phyloP scores from a whole-genome alignment of 371 early-diverging fungal species.

The Apophysomyces elegans region DNA sequence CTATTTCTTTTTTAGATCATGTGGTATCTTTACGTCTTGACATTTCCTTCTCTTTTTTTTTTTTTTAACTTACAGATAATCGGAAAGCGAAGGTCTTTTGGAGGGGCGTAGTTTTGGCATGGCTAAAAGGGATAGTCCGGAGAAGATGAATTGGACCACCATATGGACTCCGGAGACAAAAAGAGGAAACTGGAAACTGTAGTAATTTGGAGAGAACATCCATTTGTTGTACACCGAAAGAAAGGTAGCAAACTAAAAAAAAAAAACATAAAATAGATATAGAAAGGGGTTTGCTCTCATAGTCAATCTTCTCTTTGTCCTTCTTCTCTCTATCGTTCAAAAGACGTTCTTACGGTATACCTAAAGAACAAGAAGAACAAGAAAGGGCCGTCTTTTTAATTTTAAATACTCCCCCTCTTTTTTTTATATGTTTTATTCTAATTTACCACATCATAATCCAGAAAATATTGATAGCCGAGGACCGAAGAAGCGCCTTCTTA shows the following conservation, averaged over 20 bases:
- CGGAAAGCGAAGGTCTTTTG: constrained; percentile 53
- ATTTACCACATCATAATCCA: constrained; percentile 54
- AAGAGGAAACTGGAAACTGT: constrained; percentile 81
- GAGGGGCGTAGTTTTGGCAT: constrained; percentile 62
- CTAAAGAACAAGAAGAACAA: constrained; percentile 11
- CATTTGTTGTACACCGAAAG: constrained; percentile 89
- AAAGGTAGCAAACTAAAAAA: constrained; percentile 60
- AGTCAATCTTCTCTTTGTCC: neutral
- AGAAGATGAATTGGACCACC: constrained; percentile 70
- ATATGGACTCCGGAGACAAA: constrained; percentile 79
- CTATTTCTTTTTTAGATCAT: neutral
- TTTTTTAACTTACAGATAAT: constrained; percentile 55
- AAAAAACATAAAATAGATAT: too few species aligned
- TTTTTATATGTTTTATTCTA: neutral
- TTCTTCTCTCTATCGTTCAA: neutral
- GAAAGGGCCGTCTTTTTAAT: too few species aligned
- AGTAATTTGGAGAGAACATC: constrained; percentile 78
- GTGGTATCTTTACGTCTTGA: too few species aligned
- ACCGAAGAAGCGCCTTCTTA: constrained; percentile 30
- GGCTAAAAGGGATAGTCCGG: constrained; percentile 56
- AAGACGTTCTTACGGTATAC: constrained; percentile 33
- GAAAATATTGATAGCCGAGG: constrained; percentile 42
- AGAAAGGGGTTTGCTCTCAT: neutral
- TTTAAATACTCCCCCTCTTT: too few species aligned
- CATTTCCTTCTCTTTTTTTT: neutral